These are phyloP conservation scores for Mariannaea elegans DNA, from an alignment of 2,329 filamentous ascomycete genomes.

Conservation along the genomic window DNA sequence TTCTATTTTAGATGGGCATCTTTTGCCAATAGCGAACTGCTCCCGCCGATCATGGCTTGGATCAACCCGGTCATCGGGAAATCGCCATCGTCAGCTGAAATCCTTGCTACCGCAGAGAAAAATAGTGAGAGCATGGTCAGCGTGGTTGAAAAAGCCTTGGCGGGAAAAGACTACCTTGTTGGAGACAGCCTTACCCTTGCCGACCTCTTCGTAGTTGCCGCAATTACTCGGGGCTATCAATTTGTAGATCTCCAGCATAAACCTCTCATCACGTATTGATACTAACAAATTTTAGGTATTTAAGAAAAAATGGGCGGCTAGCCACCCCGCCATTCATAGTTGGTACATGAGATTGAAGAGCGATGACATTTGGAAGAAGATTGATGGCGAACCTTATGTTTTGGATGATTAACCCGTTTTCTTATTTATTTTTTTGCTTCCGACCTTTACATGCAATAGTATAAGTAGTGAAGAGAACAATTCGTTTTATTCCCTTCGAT, in stretches of 20 bases:
- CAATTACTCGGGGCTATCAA: conserved; percentile 17
- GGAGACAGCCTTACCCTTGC: conserved; percentile 17
- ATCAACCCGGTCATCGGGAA: conserved; percentile 23
- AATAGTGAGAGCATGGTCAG: conserved; percentile 21
- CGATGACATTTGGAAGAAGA: conserved; percentile 22
- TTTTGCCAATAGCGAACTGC: conserved; percentile 18
- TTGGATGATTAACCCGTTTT: conserved; percentile 19
- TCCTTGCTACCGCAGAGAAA: conserved; percentile 15
- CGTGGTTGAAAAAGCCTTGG: conserved; percentile 15
- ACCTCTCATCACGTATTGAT: too few relatives aligned
- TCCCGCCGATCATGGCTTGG: conserved; percentile 24
- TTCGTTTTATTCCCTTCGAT: too few relatives aligned
- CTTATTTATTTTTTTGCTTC: too few relatives aligned
- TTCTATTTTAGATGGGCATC: conserved; percentile 13
- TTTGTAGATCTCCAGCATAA: not conserved
- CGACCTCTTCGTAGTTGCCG: conserved; percentile 19
- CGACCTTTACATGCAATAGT: too few relatives aligned
- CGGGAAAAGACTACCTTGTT: conserved; percentile 14
- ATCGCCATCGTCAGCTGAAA: conserved; percentile 12
- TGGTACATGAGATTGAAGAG: conserved; percentile 21
- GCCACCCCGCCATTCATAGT: conserved; percentile 17
- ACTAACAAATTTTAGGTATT: conserved; percentile 8
- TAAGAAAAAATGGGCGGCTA: conserved; percentile 18
- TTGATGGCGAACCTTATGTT: conserved; percentile 20
- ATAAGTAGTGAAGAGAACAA: too few relatives aligned